Evolutionary conservation across 139 green algal species (phyloP).

Genomic region (Pseudopediastrum boryanum): DNA sequence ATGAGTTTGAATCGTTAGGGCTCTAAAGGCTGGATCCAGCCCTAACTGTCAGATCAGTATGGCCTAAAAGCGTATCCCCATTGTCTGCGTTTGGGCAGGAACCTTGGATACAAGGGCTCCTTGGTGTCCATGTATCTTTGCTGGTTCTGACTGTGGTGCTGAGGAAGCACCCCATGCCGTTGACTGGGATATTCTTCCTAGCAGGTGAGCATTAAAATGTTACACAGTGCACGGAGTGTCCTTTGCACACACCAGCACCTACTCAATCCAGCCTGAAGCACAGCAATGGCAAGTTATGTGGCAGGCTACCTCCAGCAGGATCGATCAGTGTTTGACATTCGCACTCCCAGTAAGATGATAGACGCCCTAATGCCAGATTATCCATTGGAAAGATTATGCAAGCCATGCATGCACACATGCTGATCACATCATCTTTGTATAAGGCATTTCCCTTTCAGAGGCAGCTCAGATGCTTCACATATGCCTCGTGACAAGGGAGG

Average conservation of each 20-base stretch:
- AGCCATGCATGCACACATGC: background rate
- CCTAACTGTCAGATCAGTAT: background rate
- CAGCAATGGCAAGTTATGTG: background rate
- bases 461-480: background rate
- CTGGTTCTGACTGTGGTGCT: slow-evolving; percentile 17
- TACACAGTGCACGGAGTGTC: background rate
- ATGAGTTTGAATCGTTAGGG: background rate
- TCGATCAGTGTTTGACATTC: background rate
- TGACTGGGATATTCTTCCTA: slow-evolving; percentile 4
- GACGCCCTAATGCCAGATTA: background rate
- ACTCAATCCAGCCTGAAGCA: background rate
- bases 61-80: background rate
- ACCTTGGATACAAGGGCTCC: slow-evolving; percentile 24
- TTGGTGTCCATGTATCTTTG: slow-evolving; percentile 4
- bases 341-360: background rate
- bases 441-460: background rate
- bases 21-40: background rate
- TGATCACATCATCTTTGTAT: background rate
- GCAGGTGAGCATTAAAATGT: slow-evolving; percentile 5
- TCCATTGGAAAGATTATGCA: background rate
- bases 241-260: background rate
- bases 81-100: slow-evolving; percentile 7
- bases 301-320: background rate
- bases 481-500: background rate
- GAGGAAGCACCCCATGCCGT: background rate